Base-by-base conservation (phyloP, 2,329 filamentous ascomycete genomes). In the Diaporthe capsici region DNA sequence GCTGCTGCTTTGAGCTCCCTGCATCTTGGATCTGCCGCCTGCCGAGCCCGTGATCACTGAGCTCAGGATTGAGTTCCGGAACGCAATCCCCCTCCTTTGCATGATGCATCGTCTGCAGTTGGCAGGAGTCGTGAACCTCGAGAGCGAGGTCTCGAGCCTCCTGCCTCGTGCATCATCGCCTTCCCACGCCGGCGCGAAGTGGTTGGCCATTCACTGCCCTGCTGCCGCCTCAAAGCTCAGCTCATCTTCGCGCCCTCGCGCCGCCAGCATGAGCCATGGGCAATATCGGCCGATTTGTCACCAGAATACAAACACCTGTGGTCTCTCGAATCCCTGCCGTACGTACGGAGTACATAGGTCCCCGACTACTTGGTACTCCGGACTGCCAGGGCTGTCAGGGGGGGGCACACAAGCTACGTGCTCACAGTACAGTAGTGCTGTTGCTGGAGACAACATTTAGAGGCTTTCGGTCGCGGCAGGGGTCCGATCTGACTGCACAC, bases 1-100 rank as follows among this genome's bases (percentile, higher is more conserved):
- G 72, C 67, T 53, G 75, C 60, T 72, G 75, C 75, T 72, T 74
- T 67, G 72, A 71, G 75, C 75, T 72, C 55, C 65, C 34, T 70
- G 73, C 72, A 73, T 75, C 49, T 57, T 49, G 51, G 72, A 76
- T 74, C 73, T 70, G 73, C 73, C 73, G 53, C 57, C 60, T 75
- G 72, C 75, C 75, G 75, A 31, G 37, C 63, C 39, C 58, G 53
- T 75, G 73, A 60, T 71, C 58, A 72, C 28, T 55, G 49, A 74
- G 65, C 72, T 57, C 42, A 58, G 67, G 75, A 72, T 72, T 75
- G 60, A 71, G 34, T 76, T 75, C 60, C 55, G 73, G 73, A 55
- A 75, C 47, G 73, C 60, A 65, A 76, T 70, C 34, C 65, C 65
- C 65, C 28, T 49, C 68, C 53, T 57, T 49, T 72, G 57, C 67